Percentiles rank a stretch among this genome's conserved stretches.
phyloP scores from a whole-genome alignment of 352 stramenopile genomes.

The Blastocystis hominis region DNA sequence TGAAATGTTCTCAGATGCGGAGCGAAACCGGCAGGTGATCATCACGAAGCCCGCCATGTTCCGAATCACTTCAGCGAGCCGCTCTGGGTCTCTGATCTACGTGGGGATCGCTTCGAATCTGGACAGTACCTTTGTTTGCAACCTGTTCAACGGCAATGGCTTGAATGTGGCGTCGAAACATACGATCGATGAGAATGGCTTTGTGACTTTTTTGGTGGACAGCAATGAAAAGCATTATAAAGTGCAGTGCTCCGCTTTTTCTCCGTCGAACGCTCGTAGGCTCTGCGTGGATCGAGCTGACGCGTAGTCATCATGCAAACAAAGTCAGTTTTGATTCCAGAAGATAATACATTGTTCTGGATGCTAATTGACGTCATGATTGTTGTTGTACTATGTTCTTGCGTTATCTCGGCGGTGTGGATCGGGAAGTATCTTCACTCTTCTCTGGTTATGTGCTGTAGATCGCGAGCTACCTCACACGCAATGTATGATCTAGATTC shows the following conservation, averaged over 20 bases:
- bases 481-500: neutral
- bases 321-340: neutral
- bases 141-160: neutral
- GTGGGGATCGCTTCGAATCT: neutral
- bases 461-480: neutral
- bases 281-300: neutral
- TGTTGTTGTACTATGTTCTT: neutral
- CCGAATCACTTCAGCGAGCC: neutral
- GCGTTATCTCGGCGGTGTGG: neutral
- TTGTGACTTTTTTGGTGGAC: neutral
- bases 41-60: conserved; percentile 12
- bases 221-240: neutral
- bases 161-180: neutral
- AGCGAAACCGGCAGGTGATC: neutral
- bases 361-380: neutral
- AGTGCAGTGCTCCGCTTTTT: neutral
- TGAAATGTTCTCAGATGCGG: neutral
- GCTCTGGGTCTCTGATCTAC: neutral
- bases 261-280: neutral
- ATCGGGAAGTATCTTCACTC: neutral
- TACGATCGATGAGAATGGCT: neutral
- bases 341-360: neutral
- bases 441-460: neutral
- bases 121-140: neutral
- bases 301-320: neutral